These are phyloP conservation scores for Berberis vulgaris DNA, from an alignment of 164 flowering plant genomes.

Conservation along the genomic window DNA sequence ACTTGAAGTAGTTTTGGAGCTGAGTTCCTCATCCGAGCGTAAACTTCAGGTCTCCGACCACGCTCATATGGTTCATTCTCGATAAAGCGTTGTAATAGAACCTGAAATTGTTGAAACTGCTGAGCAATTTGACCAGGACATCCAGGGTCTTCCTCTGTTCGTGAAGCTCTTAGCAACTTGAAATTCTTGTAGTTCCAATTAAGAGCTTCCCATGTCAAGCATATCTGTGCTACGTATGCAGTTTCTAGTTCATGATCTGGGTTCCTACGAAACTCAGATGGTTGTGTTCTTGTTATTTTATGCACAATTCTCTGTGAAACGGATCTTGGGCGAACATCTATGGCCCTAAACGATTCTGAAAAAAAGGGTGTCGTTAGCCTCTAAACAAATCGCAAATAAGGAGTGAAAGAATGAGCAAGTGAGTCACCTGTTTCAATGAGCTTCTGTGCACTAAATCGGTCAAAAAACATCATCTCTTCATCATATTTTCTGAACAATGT, in stretches of 20 bases:
- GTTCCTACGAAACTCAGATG: constrained; percentile 17
- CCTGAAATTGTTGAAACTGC: constrained; percentile 80
- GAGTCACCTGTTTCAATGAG: constrained; percentile 75
- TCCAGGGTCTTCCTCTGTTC: constrained; percentile 46
- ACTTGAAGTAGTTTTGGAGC: constrained; percentile 70
- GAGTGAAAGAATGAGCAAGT: neutral
- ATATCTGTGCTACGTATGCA: constrained; percentile 73
- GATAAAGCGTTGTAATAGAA: constrained; percentile 69
- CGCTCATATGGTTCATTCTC: constrained; percentile 84
- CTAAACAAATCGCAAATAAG: neutral
- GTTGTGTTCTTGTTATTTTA: constrained; percentile 30
- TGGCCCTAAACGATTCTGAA: constrained; percentile 60
- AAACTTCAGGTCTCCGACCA: constrained; percentile 49
- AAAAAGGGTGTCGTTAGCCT: neutral
- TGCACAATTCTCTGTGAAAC: constrained; percentile 70
- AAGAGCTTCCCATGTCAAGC: constrained; percentile 91
- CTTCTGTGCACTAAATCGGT: constrained; percentile 70
- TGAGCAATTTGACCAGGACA: constrained; percentile 62
- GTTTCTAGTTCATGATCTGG: constrained; percentile 64
- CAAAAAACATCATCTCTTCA: constrained; percentile 79
- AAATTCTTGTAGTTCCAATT: constrained; percentile 71
- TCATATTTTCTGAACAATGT: constrained; percentile 79
- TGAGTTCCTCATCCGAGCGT: constrained; percentile 45
- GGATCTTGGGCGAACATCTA: constrained; percentile 59
- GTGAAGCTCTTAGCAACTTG: constrained; percentile 36